Conservation (phyloP, 2,329 filamentous ascomycete genomes). For the Emergomyces orientalis region DNA sequence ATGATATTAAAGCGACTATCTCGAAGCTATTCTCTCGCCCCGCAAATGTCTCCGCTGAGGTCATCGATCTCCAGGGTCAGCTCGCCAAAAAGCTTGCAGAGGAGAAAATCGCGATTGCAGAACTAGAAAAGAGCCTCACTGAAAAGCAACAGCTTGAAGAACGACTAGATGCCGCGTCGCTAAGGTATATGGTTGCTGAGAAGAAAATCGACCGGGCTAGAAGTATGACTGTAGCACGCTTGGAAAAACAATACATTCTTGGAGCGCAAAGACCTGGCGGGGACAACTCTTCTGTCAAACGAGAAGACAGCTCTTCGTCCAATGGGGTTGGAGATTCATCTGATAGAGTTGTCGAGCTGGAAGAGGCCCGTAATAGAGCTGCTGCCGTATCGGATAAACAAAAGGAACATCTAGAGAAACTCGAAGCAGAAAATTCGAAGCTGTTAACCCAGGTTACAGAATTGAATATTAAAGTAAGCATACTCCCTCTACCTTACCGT, state of each 20-base stretch:
- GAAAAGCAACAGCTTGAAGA: constrained; percentile 82
- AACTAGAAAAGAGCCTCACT: constrained; percentile 62
- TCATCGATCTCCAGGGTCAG: constrained; percentile 62
- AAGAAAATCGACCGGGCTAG: constrained; percentile 85
- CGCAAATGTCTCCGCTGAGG: constrained; percentile 51
- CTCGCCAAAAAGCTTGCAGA: constrained; percentile 65
- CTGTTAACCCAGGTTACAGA: constrained; percentile 71
- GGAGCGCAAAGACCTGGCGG: constrained; percentile 44
- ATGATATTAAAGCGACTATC: constrained; percentile 65
- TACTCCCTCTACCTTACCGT: constrained; percentile 14
- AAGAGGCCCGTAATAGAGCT: constrained; percentile 68
- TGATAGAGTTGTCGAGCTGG: constrained; percentile 56
- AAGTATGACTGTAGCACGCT: constrained; percentile 79
- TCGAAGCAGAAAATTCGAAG: constrained; percentile 65
- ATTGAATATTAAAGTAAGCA: constrained; percentile 49
- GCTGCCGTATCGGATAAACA: constrained; percentile 68
- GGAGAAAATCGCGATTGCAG: constrained; percentile 71
- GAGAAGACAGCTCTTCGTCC: constrained; percentile 43
- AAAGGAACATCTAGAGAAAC: constrained; percentile 74
- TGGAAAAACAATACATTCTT: constrained; percentile 80
- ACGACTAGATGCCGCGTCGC: constrained; percentile 75
- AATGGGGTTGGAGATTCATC: constrained; percentile 40
- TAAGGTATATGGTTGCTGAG: constrained; percentile 90
- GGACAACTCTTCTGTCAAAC: constrained; percentile 40
- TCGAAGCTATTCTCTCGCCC: constrained; percentile 53